Evolutionary conservation across 176 grass and related monocot species (phyloP), one percentile per base, ranked within the genome.

Genomic region (Triticum aestivum): DNA sequence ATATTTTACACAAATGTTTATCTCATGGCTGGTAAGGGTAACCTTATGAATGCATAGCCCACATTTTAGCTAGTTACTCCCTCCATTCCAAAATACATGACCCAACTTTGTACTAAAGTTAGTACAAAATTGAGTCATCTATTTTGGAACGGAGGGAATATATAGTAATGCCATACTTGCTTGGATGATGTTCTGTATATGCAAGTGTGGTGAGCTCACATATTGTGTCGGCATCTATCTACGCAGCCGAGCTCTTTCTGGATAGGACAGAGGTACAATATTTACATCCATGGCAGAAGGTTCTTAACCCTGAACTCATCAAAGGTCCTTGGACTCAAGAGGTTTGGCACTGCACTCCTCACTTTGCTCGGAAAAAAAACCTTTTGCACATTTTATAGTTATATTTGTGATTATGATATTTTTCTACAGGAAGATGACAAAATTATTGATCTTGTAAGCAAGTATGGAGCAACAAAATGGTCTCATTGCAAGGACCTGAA

Each of bases 191-290:
- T 54, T 59, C 1, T 5, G 26, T 74, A 47, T 73, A 33, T 73
- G 64, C 34, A 24, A 79, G 59, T 49, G 75, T 23, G 42, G 42
- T 84, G 33, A 62, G 65, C 79, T 87, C 29, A 91, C 20, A 69
- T 23, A 69, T 75, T 35, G 15, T 81, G 11, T 87, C 59, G 66
- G 10, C 67, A 24, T 86, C 78, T 84, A 17, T 66, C 65, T 88
- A 23, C 88, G 82, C 92, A 98, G 94, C 92, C 82, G 91, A 92
- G 85, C 88, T 63, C 68, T 98, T 96, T 79, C 90, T 86, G 41
- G 90, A 96, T 82, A 98, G 94, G 75, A 98, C 97, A 80, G 90
- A 98, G 83, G 97, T 98, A 73, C 97, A 98, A 83, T 98, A 94
- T 79, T 92, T 98, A 71, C 97, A 99, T 92, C 83, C 92, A 14